A percentile compares a stretch with the other conserved stretches of the same genome.
Conservation (phyloP, 179 eudicot species). For the Beta lomatogona region DNA sequence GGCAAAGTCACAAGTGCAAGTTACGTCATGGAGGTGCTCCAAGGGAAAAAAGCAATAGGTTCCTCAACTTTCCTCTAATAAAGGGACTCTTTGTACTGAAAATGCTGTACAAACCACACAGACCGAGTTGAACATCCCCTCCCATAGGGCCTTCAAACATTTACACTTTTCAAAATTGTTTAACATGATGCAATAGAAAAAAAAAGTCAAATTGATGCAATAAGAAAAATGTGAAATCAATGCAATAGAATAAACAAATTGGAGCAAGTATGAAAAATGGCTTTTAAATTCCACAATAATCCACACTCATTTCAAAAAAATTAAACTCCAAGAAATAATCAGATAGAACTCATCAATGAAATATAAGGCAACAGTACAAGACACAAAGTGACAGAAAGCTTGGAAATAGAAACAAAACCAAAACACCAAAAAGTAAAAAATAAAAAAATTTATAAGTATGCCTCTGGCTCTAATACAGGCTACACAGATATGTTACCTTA, state of each 20-base stretch:
- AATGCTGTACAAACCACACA: no score
- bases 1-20: neutral
- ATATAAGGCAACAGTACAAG: neutral
- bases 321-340: neutral
- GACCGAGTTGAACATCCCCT: neutral
- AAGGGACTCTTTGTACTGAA: no score
- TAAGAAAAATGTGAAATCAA: neutral
- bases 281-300: neutral
- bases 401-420: neutral
- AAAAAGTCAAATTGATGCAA: neutral
- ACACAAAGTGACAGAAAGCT: neutral
- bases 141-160: neutral
- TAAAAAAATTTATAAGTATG: neutral
- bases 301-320: neutral
- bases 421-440: neutral
- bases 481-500: conserved; percentile 54
- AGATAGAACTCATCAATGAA: neutral
- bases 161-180: no score
- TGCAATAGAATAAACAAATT: no score
- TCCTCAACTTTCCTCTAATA: no score
- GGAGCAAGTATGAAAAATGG: neutral
- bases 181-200: no score
- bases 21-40: no score
- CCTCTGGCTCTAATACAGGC: no score
- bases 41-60: no score